These are phyloP conservation scores for Exophiala sp. DNA, from an alignment of 2,329 filamentous ascomycete species.

Conservation along the genomic window DNA sequence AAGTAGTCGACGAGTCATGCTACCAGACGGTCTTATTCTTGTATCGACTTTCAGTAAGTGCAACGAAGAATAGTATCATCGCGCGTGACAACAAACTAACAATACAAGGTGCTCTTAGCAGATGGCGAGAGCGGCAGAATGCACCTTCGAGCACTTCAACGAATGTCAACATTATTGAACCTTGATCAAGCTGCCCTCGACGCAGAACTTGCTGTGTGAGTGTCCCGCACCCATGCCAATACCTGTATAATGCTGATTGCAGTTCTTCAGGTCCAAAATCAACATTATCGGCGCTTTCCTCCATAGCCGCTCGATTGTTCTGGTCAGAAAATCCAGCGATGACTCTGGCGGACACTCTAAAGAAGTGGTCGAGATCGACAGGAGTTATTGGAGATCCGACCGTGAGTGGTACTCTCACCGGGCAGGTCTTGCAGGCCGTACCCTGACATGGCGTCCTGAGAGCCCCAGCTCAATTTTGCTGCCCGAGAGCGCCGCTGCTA, in stretches of 20 bases:
- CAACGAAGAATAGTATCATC: neutral
- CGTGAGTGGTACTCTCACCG: slow-evolving; percentile 19
- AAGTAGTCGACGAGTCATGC: slow-evolving; percentile 13
- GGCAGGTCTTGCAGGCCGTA: slow-evolving; percentile 8
- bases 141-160: slow-evolving; percentile 15
- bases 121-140: slow-evolving; percentile 20
- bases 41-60: slow-evolving; percentile 20
- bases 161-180: slow-evolving; percentile 4
- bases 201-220: slow-evolving; percentile 20
- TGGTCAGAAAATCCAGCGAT: slow-evolving; percentile 6
- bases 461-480: slow-evolving; percentile 11
- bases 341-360: neutral
- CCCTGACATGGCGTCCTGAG: slow-evolving; percentile 17
- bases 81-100: neutral
- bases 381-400: slow-evolving; percentile 13
- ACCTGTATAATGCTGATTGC: neutral
- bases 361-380: slow-evolving; percentile 17
- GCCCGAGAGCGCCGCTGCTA: slow-evolving; percentile 6
- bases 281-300: slow-evolving; percentile 22
- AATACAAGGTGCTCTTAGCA: slow-evolving; percentile 13
- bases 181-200: neutral
- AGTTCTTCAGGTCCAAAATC: slow-evolving; percentile 10
- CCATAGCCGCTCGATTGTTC: slow-evolving; percentile 7
- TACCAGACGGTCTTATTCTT: slow-evolving; percentile 21
- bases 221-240: neutral